Evolutionary conservation across 371 early-diverging fungal species (phyloP).

Genomic region (Rhizopus arrhizus): DNA sequence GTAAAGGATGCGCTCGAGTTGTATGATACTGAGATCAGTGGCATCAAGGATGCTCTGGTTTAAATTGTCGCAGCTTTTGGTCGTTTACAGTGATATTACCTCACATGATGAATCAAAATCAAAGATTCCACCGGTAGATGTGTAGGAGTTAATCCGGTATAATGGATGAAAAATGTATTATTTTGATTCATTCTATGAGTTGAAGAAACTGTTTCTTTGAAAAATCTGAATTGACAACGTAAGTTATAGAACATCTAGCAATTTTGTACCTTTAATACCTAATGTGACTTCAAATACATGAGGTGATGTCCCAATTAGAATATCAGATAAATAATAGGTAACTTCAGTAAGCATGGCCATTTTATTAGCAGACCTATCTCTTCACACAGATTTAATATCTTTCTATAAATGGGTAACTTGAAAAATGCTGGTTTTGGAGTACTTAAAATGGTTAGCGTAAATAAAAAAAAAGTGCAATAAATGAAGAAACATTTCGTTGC

Average conservation of each 20-base stretch:
- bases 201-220: background rate
- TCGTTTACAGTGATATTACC: background rate
- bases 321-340: constrained; percentile 9
- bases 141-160: too few species aligned
- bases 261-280: constrained; percentile 45
- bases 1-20: background rate
- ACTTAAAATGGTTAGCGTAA: background rate
- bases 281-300: constrained; percentile 40
- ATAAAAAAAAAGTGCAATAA: too few species aligned
- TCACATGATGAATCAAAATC: background rate
- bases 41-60: too few species aligned
- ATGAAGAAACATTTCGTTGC: too few species aligned
- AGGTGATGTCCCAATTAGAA: constrained; percentile 40
- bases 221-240: background rate
- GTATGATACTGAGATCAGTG: too few species aligned
- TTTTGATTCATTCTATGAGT: too few species aligned
- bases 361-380: background rate
- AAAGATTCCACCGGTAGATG: background rate
- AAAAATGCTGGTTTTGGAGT: background rate
- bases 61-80: background rate
- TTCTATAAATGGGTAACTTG: background rate
- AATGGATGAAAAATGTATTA: too few species aligned
- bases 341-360: background rate
- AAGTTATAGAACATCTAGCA: background rate
- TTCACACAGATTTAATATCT: too few species aligned